Conservation (phyloP, 805 yeast species). For the Myxozyma melibiosi region DNA sequence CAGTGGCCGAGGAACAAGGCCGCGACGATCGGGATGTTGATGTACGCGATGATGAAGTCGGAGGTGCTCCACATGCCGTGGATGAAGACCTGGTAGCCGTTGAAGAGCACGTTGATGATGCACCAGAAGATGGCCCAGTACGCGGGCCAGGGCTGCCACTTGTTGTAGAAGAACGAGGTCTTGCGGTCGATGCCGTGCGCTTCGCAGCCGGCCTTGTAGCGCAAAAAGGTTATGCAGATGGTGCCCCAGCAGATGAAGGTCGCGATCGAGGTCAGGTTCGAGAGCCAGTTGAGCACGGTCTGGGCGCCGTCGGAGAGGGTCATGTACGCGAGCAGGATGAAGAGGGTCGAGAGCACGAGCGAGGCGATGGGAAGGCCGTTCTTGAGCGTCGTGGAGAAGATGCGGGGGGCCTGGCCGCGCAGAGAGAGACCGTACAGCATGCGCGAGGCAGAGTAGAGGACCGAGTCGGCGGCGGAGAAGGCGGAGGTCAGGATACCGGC, state of each 20-base stretch:
- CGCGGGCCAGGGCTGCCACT: constrained; percentile 63
- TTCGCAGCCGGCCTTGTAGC: constrained; percentile 61
- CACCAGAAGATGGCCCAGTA: constrained; percentile 52
- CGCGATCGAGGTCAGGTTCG: constrained; percentile 69
- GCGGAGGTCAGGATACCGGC: constrained; percentile 74
- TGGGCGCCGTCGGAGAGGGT: constrained; percentile 59
- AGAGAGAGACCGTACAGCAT: constrained; percentile 69
- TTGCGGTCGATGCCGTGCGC: constrained; percentile 55
- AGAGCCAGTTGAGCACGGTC: constrained; percentile 69
- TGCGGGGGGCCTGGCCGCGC: constrained; percentile 70
- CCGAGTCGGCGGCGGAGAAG: constrained; percentile 61
- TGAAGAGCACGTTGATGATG: constrained; percentile 56
- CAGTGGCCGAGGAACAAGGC: constrained; percentile 32
- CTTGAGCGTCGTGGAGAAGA: constrained; percentile 62
- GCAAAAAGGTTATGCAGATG: constrained; percentile 60
- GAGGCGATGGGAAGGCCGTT: constrained; percentile 72
- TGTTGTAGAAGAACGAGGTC: constrained; percentile 51
- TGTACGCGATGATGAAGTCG: constrained; percentile 66
- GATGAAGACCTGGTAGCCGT: constrained; percentile 71
- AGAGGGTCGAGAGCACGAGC: constrained; percentile 53
- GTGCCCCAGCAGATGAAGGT: constrained; percentile 63
- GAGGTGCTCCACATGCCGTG: constrained; percentile 66
- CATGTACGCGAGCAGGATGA: constrained; percentile 47
- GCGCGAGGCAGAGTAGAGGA: constrained; percentile 39
- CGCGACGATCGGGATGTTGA: constrained; percentile 65